These are phyloP conservation scores for Adansonia gregorii DNA, from an alignment of 441 rosid species.

Conservation along the genomic window DNA sequence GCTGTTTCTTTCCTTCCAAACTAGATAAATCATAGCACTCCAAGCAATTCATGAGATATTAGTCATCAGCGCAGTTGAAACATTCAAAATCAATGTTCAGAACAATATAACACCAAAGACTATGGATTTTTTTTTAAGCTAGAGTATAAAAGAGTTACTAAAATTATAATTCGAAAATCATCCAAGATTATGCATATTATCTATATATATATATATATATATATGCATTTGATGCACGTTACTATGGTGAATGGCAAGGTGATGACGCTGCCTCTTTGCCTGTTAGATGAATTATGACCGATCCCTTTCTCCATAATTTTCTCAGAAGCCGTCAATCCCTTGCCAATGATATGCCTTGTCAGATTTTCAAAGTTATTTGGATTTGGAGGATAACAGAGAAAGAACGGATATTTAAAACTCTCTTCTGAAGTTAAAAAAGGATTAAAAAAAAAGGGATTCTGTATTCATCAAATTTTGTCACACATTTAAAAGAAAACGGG, in stretches of 20 bases:
- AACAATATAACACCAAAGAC: background rate
- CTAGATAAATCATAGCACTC: background rate
- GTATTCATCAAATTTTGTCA: background rate
- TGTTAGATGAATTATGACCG: background rate
- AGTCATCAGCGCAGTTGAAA: background rate
- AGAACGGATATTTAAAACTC: background rate
- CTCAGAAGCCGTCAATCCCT: background rate
- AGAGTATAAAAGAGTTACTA: background rate
- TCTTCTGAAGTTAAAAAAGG: too few species aligned
- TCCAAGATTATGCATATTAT: background rate
- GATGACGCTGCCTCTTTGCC: background rate
- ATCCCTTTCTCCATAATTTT: background rate
- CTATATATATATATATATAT: background rate
- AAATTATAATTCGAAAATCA: background rate
- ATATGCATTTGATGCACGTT: background rate
- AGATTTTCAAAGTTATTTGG: background rate
- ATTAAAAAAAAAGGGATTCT: background rate
- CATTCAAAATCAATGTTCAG: background rate
- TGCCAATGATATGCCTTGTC: background rate
- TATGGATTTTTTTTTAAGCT: background rate
- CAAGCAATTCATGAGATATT: conserved; percentile 33
- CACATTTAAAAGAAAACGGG: background rate
- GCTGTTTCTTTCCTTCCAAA: too few species aligned
- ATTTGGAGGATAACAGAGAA: background rate
- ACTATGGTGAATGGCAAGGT: conserved; percentile 7